Evolutionary conservation across 1,139 yeast species (phyloP), one percentile per base, ranked within the genome.

Genomic region (Groenewaldozyma auringiensis): DNA sequence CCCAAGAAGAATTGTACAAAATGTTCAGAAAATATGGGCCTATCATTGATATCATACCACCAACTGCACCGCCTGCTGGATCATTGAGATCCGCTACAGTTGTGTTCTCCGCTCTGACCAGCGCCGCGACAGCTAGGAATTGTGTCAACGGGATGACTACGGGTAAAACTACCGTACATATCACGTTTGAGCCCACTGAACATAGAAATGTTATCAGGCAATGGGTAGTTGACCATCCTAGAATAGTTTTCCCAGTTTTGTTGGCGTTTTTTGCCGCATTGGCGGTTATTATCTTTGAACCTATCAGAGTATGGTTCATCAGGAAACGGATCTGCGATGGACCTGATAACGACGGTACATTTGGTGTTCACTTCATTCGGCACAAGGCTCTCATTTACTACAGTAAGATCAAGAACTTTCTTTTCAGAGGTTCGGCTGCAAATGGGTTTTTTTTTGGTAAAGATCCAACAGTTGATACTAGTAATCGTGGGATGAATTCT

Each of bases 261-360:
- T 59, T 82, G 33, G 86, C 86, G 1, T 47, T 81, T 1, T 47
- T 80, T 3, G 89, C 96, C 1, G 83, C 87, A 3, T 54, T 82
- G 2, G 95, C 96, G 0, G 95, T 88, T 40, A 63, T 86, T 35
- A 75, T 92, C 42, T 92, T 92, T 65, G 97, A 92, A 57, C 98
- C 98, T 0, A 85, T 92, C 43, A 75, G 98, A 59, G 82, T 83
- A 50, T 84, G 82, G 68, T 83, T 79, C 58, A 79, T 92, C 49
- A 79, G 79, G 57, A 81, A 77, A 58, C 85, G 84, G 58, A 79
- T 92, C 45, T 52, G 54, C 29, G 62, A 62, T 17, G 47, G 43
- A 35, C 39, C 45, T 40, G 46, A 46, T 2, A 40, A 50, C 36
- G 55, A 51, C 16, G 42, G 43, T 9, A 40, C 46, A 21, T 48